Evolutionary conservation across 1,284 basidiomycete species (phyloP), one percentile per base, ranked within the genome.

Genomic region (Microbotryomycetes sp.): DNA sequence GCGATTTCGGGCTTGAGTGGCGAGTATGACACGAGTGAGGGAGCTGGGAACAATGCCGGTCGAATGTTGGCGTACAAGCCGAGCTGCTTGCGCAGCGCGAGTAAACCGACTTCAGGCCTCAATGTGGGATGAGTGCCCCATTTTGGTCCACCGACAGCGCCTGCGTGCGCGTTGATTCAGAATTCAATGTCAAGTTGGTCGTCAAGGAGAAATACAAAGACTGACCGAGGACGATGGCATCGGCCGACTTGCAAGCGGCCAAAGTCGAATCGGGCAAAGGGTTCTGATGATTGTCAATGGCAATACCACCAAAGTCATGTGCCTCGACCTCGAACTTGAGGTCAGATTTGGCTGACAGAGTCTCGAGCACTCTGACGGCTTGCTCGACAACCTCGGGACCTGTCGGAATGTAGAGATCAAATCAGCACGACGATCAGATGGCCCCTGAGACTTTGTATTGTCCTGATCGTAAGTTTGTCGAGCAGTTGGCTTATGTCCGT

Each of bases 11-110:
- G 83, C 76, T 89, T 92, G 64, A 99, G 80, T n/a, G 96, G 96
- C n/a, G 91, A 92, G 79, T 89, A 83, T 58, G 84, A 80, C 60
- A 99, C 80, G 50, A 98, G 84, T 47, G 89, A 87, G 56, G 96
- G 87, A 23, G 92, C 94, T 1, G 91, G 91, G 73, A 98, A 94
- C 73, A 88, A 89, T 26, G 92, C 90, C 6, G 96, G 96, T 42
- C 96, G 89, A 76, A 99, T 96, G 80, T 99, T 99, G 74, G 92
- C 94, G 78, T 94, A 97, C 54, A 97, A 83, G 45, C 92, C 93
- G 58, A 97, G 85, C 49, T 84, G 85, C 78, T 98, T 97, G 73
- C 96, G 88, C 56, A 99, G 83, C n/a, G 80, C 77, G 30, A 99
- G 86, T 26, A 98, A 82, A 61, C 94, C 94, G 70, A 87, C 85